These are phyloP conservation scores for Populus alba DNA, from an alignment of 345 rosid species.

Conservation along the genomic window DNA sequence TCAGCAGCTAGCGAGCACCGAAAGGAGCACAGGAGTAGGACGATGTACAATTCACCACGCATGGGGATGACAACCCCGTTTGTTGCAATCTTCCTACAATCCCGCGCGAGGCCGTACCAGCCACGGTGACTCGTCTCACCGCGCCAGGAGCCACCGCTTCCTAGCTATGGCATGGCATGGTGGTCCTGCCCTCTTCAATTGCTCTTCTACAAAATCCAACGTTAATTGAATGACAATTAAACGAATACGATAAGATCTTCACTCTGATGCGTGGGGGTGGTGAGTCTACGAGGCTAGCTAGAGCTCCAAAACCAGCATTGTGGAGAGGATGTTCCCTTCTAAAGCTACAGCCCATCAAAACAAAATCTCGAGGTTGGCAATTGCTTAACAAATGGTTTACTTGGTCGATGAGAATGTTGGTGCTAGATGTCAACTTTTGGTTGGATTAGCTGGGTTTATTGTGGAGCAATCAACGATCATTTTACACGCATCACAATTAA, in stretches of 20 bases:
- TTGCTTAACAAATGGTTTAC: not conserved
- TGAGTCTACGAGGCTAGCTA: not conserved
- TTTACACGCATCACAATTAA: not conserved
- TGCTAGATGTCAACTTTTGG: not conserved
- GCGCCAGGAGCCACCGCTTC: constrained; percentile 25
- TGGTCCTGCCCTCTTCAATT: constrained; percentile 24
- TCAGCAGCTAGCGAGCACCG: not conserved
- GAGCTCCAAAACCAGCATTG: constrained; percentile 20
- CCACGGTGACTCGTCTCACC: constrained; percentile 21
- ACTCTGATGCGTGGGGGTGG: not conserved
- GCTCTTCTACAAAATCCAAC: not conserved
- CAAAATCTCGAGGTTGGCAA: constrained; percentile 16
- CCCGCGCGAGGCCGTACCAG: constrained; percentile 33
- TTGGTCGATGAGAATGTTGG: constrained; percentile 33
- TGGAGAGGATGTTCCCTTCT: constrained; percentile 36
- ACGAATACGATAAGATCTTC: not conserved
- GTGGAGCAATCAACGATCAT: not conserved
- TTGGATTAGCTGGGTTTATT: not conserved
- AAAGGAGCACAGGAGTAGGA: too few species aligned
- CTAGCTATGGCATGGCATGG: constrained; percentile 36
- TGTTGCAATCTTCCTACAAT: constrained; percentile 26
- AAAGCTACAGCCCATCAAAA: constrained; percentile 13
- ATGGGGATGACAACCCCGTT: constrained; percentile 14
- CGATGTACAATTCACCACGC: constrained; percentile 4
- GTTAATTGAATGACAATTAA: not conserved